phyloP scores from a whole-genome alignment of 495 filamentous ascomycete species.

The Jackrogersella multiformis region DNA sequence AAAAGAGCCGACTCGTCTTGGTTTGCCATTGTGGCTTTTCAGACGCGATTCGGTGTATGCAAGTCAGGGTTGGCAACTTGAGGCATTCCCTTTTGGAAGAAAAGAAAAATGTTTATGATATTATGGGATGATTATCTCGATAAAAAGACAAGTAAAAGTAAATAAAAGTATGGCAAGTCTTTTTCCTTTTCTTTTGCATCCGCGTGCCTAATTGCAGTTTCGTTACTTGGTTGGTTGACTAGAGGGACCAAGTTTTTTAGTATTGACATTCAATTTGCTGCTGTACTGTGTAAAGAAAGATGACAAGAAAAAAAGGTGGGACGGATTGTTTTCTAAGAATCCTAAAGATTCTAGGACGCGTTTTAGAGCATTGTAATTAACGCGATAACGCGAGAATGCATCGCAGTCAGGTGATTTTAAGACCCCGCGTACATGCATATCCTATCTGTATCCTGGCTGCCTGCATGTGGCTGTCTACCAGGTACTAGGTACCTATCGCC shows the following conservation, averaged over 20 bases:
- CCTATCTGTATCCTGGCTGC: not conserved
- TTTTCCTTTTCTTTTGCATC: not conserved
- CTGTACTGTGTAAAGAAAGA: not conserved
- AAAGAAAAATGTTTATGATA: not conserved
- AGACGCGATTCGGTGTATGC: slow-evolving; percentile 15
- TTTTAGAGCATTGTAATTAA: slow-evolving; percentile 34
- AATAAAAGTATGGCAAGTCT: not conserved
- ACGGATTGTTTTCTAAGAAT: slow-evolving; percentile 34
- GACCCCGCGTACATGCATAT: slow-evolving; percentile 13
- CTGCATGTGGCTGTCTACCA: not conserved
- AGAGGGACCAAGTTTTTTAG: not conserved
- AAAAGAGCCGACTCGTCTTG: slow-evolving; percentile 44
- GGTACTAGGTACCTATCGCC: not conserved
- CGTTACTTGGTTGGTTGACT: not conserved
- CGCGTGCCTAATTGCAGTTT: slow-evolving; percentile 1
- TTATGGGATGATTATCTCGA: not conserved
- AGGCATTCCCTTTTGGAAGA: slow-evolving; percentile 19
- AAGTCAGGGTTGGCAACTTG: not conserved
- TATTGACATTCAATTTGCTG: slow-evolving; percentile 19
- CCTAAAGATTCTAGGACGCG: slow-evolving; percentile 26
- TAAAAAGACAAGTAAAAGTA: not conserved
- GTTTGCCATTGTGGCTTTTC: slow-evolving; percentile 52
- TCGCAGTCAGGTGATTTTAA: slow-evolving; percentile 38
- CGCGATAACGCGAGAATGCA: slow-evolving; percentile 42
- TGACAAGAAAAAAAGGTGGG: slow-evolving; percentile 25